Percentiles rank a stretch among this genome's conserved stretches.
Evolutionary conservation across 306 rosid genomes (phyloP).

Genomic region (Cicer pinnatifidum): DNA sequence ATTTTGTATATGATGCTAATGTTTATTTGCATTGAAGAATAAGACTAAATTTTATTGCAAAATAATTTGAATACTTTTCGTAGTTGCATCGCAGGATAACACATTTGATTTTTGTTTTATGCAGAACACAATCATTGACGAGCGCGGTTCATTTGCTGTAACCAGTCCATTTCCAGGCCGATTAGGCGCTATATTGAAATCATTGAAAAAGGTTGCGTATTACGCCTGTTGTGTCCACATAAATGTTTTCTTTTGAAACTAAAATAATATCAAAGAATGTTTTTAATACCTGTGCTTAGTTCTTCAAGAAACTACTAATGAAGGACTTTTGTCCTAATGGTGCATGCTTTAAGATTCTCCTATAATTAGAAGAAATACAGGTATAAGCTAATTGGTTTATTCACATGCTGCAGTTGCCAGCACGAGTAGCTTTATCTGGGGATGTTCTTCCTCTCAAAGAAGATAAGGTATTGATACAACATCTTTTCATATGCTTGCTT

Average conservation of each 20-base stretch:
- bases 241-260: constrained; percentile 30
- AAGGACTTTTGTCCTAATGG: constrained; percentile 38
- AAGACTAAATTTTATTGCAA: constrained; percentile 16
- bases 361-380: constrained; percentile 36
- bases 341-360: constrained; percentile 28
- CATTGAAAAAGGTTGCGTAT: constrained; percentile 64
- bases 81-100: constrained; percentile 35
- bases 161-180: constrained; percentile 80
- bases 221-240: not conserved
- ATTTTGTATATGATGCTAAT: not conserved
- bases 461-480: constrained; percentile 63
- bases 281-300: constrained; percentile 2
- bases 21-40: constrained; percentile 7
- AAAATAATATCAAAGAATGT: constrained; percentile 25
- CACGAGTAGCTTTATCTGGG: constrained; percentile 87
- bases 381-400: constrained; percentile 37
- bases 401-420: constrained; percentile 68
- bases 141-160: constrained; percentile 91
- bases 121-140: constrained; percentile 86
- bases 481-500: constrained; percentile 36
- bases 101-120: constrained; percentile 34
- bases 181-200: constrained; percentile 60
- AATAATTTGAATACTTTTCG: constrained; percentile 1
- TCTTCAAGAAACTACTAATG: not conserved
- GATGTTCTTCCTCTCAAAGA: constrained; percentile 70